phyloP scores from a whole-genome alignment of 768 basidiomycete species.

The Tylopilus cervinicoccineus region DNA sequence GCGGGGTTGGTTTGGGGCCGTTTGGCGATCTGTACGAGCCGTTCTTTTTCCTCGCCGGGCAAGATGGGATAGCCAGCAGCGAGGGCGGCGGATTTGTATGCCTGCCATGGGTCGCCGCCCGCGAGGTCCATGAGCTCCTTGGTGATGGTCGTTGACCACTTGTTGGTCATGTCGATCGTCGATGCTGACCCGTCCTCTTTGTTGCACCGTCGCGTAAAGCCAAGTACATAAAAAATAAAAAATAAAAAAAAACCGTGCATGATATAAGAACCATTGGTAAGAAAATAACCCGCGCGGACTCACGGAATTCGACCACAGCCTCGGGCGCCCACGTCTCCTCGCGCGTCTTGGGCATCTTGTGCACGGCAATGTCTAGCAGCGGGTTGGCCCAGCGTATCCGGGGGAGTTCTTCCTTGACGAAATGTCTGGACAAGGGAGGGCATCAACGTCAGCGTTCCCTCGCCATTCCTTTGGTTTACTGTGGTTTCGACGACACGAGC shows the following conservation, averaged over 20 bases:
- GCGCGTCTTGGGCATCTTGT: constrained; percentile 48
- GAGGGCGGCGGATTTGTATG: constrained; percentile 46
- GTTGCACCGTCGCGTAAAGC: neutral
- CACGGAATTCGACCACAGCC: constrained; percentile 61
- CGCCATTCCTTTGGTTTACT: too few relatives aligned
- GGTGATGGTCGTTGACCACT: constrained; percentile 66
- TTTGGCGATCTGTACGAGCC: constrained; percentile 14
- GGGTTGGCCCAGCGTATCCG: constrained; percentile 79
- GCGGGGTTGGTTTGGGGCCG: constrained; percentile 6
- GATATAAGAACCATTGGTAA: neutral
- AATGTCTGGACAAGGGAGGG: constrained; percentile 51
- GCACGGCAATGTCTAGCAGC: constrained; percentile 53
- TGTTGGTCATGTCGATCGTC: constrained; percentile 54
- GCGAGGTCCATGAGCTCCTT: constrained; percentile 68
- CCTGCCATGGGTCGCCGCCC: constrained; percentile 56
- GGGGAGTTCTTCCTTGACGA: constrained; percentile 74
- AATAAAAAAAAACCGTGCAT: neutral
- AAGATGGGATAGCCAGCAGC: constrained; percentile 48
- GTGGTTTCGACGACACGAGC: too few relatives aligned
- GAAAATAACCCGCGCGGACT: constrained; percentile 26
- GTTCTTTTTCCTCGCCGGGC: constrained; percentile 38
- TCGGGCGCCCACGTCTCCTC: constrained; percentile 58
- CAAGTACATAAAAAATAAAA: too few relatives aligned
- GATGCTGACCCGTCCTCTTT: constrained; percentile 47
- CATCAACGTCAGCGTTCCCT: too few relatives aligned